Conservation (phyloP, 148 eudicot species). For the Camellia japonica region DNA sequence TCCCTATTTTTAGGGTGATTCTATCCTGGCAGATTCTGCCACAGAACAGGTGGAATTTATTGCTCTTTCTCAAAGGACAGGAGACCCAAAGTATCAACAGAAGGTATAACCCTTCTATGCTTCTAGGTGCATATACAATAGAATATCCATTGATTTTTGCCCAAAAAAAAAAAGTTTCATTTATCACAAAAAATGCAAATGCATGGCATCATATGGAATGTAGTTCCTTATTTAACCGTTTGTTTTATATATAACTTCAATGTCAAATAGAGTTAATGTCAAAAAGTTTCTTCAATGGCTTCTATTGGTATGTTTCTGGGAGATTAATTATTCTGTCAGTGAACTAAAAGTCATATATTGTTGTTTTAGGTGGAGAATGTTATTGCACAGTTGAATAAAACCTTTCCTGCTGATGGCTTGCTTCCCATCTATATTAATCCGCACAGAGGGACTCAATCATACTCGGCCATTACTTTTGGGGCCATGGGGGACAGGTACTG, state of each 20-base stretch:
- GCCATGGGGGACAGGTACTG: conserved; percentile 98
- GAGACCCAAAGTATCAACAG: conserved; percentile 90
- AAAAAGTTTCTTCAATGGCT: neutral
- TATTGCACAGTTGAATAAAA: conserved; percentile 73
- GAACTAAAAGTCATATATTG: neutral
- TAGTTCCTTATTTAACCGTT: neutral
- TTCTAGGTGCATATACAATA: neutral
- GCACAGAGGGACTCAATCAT: conserved; percentile 57
- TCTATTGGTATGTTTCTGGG: neutral
- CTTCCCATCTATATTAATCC: conserved; percentile 88
- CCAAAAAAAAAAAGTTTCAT: neutral
- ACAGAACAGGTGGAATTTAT: conserved; percentile 98
- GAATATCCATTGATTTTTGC: neutral
- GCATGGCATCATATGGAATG: neutral
- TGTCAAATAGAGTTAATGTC: neutral
- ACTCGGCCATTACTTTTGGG: conserved; percentile 90
- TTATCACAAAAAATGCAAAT: neutral
- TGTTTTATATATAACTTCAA: neutral
- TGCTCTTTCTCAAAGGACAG: conserved; percentile 96
- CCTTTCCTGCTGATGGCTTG: conserved; percentile 88
- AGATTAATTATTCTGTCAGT: neutral
- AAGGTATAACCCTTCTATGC: conserved; percentile 46
- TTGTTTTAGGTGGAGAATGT: conserved; percentile 77
- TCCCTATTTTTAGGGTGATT: conserved; percentile 57
- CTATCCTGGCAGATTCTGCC: conserved; percentile 97